Base-by-base conservation (phyloP, 139 green algal genomes). In the Cymbomonas tetramitiformis region DNA sequence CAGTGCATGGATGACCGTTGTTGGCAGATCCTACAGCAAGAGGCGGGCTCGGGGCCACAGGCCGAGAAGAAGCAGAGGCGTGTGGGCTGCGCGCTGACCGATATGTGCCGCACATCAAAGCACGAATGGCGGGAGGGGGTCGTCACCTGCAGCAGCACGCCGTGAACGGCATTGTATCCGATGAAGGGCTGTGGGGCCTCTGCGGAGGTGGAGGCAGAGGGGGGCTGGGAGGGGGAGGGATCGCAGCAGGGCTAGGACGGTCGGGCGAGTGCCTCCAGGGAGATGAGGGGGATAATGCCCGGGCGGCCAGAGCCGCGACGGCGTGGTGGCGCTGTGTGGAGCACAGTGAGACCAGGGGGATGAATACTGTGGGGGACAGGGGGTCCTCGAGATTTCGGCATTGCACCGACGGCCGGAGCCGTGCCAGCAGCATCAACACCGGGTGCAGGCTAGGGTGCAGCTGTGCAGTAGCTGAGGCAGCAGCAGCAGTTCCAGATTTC, bases 351-450 rank as follows among this genome's bases (percentile, higher is more conserved):
- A 93, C 74, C 9, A 78, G 46, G 2, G 74, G 69, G 3, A 72
- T 58, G 43, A 95, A 84, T 0, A 65, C 69, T 1, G 73, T 57
- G 3, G 79, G 83, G 5, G 67, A 70, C 0, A 82, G 73, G 25
- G 21, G 33, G 54, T 62, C 50, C 30, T 26, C 30, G 25, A 6
- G 24, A 23, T 24, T 30, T 4, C 31, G 31, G 38, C 21, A 46
- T 21, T 28, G 9, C 5, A 54, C 30, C 1, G 60, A 75, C 1
- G 73, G 64, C 54, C 68, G 59, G 24, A 93, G 75, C 19, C 85
- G 72, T n/a, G 77, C 78, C 2, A 95, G 76, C 19, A 95, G 67
- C 19, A 82, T 75, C 9, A 95, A 73, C 6, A 86, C 65, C 4
- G 83, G 84, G 65, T 75, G 85, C 21, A 94, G 68, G 38, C 62